These are phyloP conservation scores for Fragilariopsis cylindrus DNA, from an alignment of 108 stramenopile species.

Conservation along the genomic window DNA sequence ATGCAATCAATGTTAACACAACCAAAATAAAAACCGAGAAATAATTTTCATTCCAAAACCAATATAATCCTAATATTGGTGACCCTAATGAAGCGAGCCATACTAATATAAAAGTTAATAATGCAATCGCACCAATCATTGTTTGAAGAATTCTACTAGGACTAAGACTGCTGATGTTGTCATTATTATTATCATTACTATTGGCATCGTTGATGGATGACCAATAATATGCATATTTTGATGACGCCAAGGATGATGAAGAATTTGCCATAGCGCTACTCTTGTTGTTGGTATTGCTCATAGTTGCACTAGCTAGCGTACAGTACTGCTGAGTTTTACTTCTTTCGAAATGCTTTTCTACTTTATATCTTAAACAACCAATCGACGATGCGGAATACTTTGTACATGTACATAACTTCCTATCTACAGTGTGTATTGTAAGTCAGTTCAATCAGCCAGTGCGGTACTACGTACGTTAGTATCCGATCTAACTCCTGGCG, in stretches of 20 bases:
- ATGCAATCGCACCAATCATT: constrained; percentile 1
- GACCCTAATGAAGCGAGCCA: constrained; percentile 8
- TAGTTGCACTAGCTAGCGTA: neutral
- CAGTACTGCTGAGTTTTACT: too few species aligned
- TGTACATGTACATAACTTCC: neutral
- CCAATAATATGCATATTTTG: neutral
- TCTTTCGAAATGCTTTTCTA: neutral
- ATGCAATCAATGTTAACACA: constrained; percentile 37
- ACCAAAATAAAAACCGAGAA: constrained; percentile 16
- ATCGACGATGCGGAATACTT: neutral
- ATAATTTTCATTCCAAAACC: neutral
- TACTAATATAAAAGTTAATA: constrained; percentile 6
- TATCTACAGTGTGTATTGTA: too few species aligned
- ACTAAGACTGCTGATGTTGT: neutral
- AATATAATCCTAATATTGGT: neutral
- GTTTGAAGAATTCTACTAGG: neutral
- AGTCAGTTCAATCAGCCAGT: too few species aligned
- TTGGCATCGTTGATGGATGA: neutral
- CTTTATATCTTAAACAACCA: neutral
- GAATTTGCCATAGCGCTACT: neutral
- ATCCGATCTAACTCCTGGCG: too few species aligned
- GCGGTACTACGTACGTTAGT: too few species aligned
- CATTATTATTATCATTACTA: neutral
- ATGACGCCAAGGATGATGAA: neutral
- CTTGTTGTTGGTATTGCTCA: neutral